Base-by-base conservation (phyloP, 1,139 yeast genomes). In the Suhomyces anneliseae region DNA sequence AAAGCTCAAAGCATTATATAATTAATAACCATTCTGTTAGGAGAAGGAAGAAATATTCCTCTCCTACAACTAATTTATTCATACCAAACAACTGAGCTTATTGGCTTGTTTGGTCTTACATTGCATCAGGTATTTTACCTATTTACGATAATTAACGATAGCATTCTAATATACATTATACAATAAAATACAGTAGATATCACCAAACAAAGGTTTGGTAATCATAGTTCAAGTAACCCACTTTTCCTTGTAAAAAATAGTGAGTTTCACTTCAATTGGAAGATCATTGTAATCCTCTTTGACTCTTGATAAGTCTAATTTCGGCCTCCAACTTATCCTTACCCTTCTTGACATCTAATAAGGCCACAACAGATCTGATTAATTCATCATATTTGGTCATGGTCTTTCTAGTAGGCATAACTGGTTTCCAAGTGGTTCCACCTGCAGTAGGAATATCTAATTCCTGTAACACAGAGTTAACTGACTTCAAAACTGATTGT, bases 271-370 rank as follows among this genome's bases (percentile, higher is more conserved):
- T 19, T 19, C 24, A 19, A 19, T 19, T 19, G 24, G 24, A 19
- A 2, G 24, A 19, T 47, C 49, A 66, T 47, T 68, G 65, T 19
- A 69, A 56, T 6, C 74, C 77, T 42, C 75, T 65, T 57, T 75
- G 81, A 50, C 76, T 70, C 58, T 79, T 79, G 32, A 84, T 76
- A 53, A 88, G 77, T 50, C 77, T 75, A 42, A 86, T 77, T 57
- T 90, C 97, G 1, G 95, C 83, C 53, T 89, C 95, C 19, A 90
- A 70, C 67, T 90, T 90, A 65, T 93, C 99, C 35, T 82, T 82
- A 45, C 90, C 96, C 63, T 83, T 87, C 69, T 93, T 93, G 9
- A 93, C 77, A 50, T 93, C 98, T 46, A 92, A 71, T 50, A 93
- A 71, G 4, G 87, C 80, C 9, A 84, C 85, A 37, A 90, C 88